Percentiles rank a stretch among this genome's conserved stretches.
These are phyloP conservation scores for Bonia amplexicaulis DNA, from an alignment of 176 grass and related monocot species.

Conservation along the genomic window DNA sequence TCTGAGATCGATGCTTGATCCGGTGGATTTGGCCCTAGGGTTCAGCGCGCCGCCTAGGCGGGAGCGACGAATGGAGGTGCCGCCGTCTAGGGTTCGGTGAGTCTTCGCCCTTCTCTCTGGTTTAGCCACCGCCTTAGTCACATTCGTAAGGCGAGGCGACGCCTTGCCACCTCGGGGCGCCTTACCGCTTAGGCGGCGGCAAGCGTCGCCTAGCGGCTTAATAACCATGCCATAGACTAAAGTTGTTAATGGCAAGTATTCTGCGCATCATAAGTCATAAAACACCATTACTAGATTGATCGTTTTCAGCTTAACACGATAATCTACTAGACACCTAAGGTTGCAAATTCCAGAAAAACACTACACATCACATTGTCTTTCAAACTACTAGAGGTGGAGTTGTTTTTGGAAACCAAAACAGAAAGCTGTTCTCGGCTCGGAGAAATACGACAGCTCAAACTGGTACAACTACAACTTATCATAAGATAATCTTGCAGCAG, in stretches of 20 bases:
- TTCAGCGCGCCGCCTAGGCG: no score
- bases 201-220: no score
- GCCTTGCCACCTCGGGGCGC: no score
- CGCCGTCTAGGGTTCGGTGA: no score
- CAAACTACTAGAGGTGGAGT: not conserved
- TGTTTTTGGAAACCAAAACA: conserved; percentile 25
- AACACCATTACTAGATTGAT: not conserved
- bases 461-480: not conserved
- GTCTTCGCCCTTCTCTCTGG: no score
- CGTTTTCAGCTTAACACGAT: not conserved
- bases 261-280: not conserved
- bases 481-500: conserved; percentile 8
- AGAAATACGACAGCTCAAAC: not conserved
- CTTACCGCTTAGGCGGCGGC: no score
- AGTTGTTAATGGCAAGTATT: not conserved
- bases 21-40: no score
- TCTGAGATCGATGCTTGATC: no score
- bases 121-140: no score
- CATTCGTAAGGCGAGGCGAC: no score
- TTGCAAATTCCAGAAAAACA: conserved; percentile 18
- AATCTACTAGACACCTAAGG: not conserved
- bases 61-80: no score
- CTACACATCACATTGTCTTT: not conserved
- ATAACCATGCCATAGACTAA: not conserved
- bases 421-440: conserved; percentile 1